Base-by-base conservation (phyloP, 192 early-diverging fungal species). In the Powellomyces hirtus region DNA sequence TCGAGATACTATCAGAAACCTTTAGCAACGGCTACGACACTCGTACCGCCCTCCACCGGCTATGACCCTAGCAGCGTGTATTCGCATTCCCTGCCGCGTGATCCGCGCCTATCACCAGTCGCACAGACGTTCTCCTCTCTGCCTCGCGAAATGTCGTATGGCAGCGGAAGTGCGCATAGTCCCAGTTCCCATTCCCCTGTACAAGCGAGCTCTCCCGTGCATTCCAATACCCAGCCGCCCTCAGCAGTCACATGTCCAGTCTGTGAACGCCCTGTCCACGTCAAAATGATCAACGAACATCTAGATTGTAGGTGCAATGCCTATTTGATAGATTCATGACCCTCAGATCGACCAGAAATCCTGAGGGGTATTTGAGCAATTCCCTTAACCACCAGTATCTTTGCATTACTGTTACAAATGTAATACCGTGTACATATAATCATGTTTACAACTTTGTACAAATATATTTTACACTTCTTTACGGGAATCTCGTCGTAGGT, bases 221-320 rank as follows among this genome's bases (percentile, higher is more conserved):
- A 20, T 36, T n/a, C 20, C 29, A n/a, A 10, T 33, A 27, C 16
- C 7, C 56, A 5, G 56, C 56, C 62, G 40, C 22, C 40, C 26
- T 35, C 44, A 26, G 5, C 53, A 26, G 65, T 56, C 8, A 30
- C 34, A 20, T 67, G 65, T 57, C 65, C 65, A 0, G 35, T 58
- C 16, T 67, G 65, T 27, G 53, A 33, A 10, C 50, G 65, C 20
- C n/a, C 31, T 20, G 65, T 67, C 14, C 16, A 13, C 14, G 50
- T 27, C 7, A 49, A 37, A 16, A 29, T 38, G 35, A 57, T 67
- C 35, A 67, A 67, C 38, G 52, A 56, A 10, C 65, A 67, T 38
- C 33, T 67, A 36, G 65, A 67, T 30, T 29, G 24, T 36, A 13
- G 11, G 35, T 67, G 65, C n/a, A n/a, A n/a, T n/a, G n/a, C n/a